phyloP scores from a whole-genome alignment of 495 filamentous ascomycete species.

The Durotheca rogersii region DNA sequence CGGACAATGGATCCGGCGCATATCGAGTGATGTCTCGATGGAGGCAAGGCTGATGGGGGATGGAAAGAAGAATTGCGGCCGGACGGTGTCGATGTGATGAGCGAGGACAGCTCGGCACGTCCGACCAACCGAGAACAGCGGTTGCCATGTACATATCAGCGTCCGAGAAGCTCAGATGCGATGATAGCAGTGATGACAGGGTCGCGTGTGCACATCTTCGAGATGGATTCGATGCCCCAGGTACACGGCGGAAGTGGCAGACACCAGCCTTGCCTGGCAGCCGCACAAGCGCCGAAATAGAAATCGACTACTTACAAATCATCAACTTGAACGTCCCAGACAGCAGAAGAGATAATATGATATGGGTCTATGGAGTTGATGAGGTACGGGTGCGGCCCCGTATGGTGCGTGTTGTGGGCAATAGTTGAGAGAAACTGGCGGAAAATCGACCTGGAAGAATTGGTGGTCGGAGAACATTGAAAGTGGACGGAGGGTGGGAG shows the following conservation, averaged over 20 bases:
- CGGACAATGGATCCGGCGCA: conserved; percentile 45
- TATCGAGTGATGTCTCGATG: conserved; percentile 46
- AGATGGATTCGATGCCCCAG: conserved; percentile 46
- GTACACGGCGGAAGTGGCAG: conserved; percentile 30
- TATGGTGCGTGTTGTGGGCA: conserved; percentile 37
- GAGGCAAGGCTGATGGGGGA: conserved; percentile 46
- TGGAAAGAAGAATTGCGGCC: conserved; percentile 44
- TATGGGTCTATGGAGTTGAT: conserved; percentile 23
- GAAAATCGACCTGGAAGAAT: conserved; percentile 37
- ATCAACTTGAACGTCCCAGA: conserved; percentile 30
- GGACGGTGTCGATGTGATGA: conserved; percentile 24
- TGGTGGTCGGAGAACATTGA: conserved; percentile 40
- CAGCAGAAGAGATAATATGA: conserved; percentile 18
- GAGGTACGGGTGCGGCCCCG: conserved; percentile 32
- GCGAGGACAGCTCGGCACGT: conserved; percentile 29
- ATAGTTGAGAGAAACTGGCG: conserved; percentile 37
- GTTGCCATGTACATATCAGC: conserved; percentile 38
- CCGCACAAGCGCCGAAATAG: conserved; percentile 16
- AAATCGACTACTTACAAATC: conserved; percentile 36
- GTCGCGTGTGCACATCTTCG: conserved; percentile 43
- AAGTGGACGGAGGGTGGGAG: conserved; percentile 32
- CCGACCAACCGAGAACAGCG: conserved; percentile 28
- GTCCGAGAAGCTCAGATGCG: conserved; percentile 35
- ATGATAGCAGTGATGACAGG: conserved; percentile 33
- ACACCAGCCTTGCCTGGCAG: conserved; percentile 34